phyloP scores from a whole-genome alignment of 2,329 filamentous ascomycete genomes.

The Cladosporium oxysporum region DNA sequence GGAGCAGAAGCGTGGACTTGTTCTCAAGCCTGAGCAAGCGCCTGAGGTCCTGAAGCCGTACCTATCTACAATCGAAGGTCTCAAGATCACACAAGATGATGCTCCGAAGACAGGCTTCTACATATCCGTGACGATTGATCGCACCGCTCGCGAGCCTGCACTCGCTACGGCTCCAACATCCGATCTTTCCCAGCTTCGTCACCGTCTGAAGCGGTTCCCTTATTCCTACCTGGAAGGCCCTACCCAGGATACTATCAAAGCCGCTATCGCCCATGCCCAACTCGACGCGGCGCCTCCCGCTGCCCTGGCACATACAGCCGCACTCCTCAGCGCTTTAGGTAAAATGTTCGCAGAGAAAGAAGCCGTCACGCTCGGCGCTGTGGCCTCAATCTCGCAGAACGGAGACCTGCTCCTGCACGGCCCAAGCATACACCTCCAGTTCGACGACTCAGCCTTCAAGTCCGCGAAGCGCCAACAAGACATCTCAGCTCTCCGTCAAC shows the following conservation, averaged over 20 bases:
- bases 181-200: constrained; percentile 44
- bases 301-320: constrained; percentile 48
- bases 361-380: constrained; percentile 61
- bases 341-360: constrained; percentile 65
- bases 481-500: constrained; percentile 60
- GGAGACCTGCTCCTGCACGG: constrained; percentile 49
- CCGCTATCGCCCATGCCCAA: constrained; percentile 54
- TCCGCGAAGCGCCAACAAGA: constrained; percentile 63
- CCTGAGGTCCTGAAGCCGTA: constrained; percentile 33
- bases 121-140: constrained; percentile 66
- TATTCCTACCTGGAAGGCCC: constrained; percentile 60
- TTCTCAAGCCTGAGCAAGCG: constrained; percentile 31
- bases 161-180: constrained; percentile 61
- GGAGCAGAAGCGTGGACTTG: constrained; percentile 30
- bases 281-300: constrained; percentile 50
- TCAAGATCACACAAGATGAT: constrained; percentile 29
- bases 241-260: constrained; percentile 41
- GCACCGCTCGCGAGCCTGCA: constrained; percentile 62
- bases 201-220: constrained; percentile 57
- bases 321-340: constrained; percentile 57
- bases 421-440: constrained; percentile 59
- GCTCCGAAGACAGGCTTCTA: constrained; percentile 42
- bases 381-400: constrained; percentile 45
- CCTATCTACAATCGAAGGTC: constrained; percentile 30
- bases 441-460: constrained; percentile 70